These are phyloP conservation scores for Ascodesmis nigricans DNA, from an alignment of 495 filamentous ascomycete species.

Conservation along the genomic window DNA sequence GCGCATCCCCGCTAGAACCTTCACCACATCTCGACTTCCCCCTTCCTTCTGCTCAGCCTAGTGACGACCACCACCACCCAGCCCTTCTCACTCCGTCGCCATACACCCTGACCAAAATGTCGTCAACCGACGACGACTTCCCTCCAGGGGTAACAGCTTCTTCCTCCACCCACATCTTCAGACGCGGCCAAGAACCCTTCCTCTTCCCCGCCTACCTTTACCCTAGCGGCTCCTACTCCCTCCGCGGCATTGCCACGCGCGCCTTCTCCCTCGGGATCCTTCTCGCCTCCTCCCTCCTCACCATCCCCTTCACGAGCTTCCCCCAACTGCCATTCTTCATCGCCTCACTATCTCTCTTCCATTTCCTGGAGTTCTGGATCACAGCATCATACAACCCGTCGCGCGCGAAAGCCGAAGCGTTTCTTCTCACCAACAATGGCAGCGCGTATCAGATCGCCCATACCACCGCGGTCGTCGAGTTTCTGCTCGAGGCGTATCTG, in stretches of 20 bases:
- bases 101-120: no score
- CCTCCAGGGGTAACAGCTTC: no score
- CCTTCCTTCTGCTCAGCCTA: no score
- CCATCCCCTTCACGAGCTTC: conserved; percentile 29
- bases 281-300: conserved; percentile 26
- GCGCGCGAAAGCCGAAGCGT: conserved; percentile 44
- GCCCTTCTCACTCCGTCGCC: no score
- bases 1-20: no score
- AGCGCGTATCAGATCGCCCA: conserved; percentile 69
- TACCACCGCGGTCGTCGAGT: conserved; percentile 46
- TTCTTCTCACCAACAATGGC: conserved; percentile 72
- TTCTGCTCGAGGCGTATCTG: conserved; percentile 34
- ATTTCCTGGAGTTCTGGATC: conserved; percentile 86
- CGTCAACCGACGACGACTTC: no score
- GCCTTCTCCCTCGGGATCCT: conserved; percentile 32
- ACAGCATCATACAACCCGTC: conserved; percentile 66
- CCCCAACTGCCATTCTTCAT: conserved; percentile 78
- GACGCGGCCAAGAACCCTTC: conserved; percentile 1
- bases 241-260: conserved; percentile 58
- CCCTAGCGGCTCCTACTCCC: conserved; percentile 41
- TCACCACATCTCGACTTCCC: no score
- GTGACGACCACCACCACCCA: no score
- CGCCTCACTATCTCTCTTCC: conserved; percentile 53
- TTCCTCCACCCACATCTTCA: no score
- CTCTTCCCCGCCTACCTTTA: conserved; percentile 21